These are phyloP conservation scores for Aspergillus alliaceus DNA, from an alignment of 2,329 filamentous ascomycete genomes.

Conservation along the genomic window DNA sequence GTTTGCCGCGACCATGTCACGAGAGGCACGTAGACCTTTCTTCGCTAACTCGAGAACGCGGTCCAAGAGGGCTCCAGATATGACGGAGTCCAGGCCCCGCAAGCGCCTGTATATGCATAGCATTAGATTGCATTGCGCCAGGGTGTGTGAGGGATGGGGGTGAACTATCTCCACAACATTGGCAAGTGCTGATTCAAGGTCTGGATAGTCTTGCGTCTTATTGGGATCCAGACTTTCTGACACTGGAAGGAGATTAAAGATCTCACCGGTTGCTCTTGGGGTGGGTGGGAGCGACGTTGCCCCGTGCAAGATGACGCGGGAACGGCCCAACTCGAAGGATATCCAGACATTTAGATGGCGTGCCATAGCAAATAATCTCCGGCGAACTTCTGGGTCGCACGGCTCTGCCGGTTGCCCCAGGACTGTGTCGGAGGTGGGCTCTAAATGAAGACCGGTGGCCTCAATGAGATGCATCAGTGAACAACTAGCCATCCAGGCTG, in stretches of 20 bases:
- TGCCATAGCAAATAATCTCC: slow-evolving; percentile 51
- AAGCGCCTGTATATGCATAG: slow-evolving; percentile 58
- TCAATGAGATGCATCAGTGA: slow-evolving; percentile 60
- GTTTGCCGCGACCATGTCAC: slow-evolving; percentile 44
- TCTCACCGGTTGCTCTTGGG: slow-evolving; percentile 45
- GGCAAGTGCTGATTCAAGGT: slow-evolving; percentile 46
- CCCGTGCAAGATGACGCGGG: slow-evolving; percentile 51
- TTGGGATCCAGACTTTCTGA: slow-evolving; percentile 57
- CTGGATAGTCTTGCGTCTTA: slow-evolving; percentile 40
- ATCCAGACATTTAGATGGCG: slow-evolving; percentile 61
- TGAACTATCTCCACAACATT: slow-evolving; percentile 44
- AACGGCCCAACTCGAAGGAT: slow-evolving; percentile 59
- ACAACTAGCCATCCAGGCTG: slow-evolving; percentile 57
- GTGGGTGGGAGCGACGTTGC: slow-evolving; percentile 45
- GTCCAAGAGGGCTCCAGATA: slow-evolving; percentile 46
- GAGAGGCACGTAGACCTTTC: slow-evolving; percentile 50
- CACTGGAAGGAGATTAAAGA: slow-evolving; percentile 54
- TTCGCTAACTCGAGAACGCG: slow-evolving; percentile 48
- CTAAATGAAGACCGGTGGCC: slow-evolving; percentile 44
- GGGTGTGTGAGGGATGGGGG: slow-evolving; percentile 43
- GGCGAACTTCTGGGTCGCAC: slow-evolving; percentile 39
- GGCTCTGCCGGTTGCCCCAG: slow-evolving; percentile 13
- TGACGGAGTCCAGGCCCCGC: slow-evolving; percentile 50
- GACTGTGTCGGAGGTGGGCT: slow-evolving; percentile 19
- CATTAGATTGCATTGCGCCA: slow-evolving; percentile 56